Evolutionary conservation across 1,284 basidiomycete species (phyloP).

Genomic region (Lentinula novae-zelandiae): DNA sequence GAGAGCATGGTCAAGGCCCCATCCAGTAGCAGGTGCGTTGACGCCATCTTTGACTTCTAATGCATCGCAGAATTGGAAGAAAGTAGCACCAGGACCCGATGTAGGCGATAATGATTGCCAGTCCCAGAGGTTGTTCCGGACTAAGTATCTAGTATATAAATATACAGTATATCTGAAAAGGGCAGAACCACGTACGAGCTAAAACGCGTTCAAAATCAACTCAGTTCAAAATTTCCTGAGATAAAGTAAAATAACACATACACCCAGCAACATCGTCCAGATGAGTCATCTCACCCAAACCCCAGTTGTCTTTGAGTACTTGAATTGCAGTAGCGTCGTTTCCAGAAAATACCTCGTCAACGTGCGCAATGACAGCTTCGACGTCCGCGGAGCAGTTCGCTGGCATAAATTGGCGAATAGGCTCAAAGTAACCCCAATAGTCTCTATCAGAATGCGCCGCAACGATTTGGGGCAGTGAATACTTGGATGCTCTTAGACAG

Average conservation of each 20-base stretch:
- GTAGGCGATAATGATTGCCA: conserved; percentile 58
- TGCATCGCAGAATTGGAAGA: conserved; percentile 70
- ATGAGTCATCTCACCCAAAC: conserved; percentile 53
- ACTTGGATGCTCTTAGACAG: too few species aligned
- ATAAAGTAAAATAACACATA: conserved; percentile 24
- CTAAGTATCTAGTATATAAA: conserved; percentile 13
- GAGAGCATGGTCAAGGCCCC: conserved; percentile 62
- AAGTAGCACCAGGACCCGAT: conserved; percentile 43
- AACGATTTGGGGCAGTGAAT: neutral
- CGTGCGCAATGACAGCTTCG: conserved; percentile 56
- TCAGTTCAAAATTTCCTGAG: too few species aligned
- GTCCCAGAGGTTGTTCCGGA: conserved; percentile 59
- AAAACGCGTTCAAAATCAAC: too few species aligned
- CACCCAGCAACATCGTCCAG: conserved; percentile 63
- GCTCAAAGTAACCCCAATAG: conserved; percentile 72
- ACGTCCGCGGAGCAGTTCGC: conserved; percentile 71
- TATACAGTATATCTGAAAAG: too few species aligned
- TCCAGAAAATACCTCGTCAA: conserved; percentile 53
- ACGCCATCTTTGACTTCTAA: conserved; percentile 65
- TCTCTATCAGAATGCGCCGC: conserved; percentile 32
- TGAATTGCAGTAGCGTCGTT: conserved; percentile 43
- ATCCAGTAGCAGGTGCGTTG: conserved; percentile 50
- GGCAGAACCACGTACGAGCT: neutral
- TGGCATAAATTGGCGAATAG: conserved; percentile 66
- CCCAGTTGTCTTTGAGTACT: conserved; percentile 52